A percentile compares a stretch with the other conserved stretches of the same genome.
phyloP scores from a whole-genome alignment of 768 basidiomycete genomes.

The Phanerodontia chrysosporium region DNA sequence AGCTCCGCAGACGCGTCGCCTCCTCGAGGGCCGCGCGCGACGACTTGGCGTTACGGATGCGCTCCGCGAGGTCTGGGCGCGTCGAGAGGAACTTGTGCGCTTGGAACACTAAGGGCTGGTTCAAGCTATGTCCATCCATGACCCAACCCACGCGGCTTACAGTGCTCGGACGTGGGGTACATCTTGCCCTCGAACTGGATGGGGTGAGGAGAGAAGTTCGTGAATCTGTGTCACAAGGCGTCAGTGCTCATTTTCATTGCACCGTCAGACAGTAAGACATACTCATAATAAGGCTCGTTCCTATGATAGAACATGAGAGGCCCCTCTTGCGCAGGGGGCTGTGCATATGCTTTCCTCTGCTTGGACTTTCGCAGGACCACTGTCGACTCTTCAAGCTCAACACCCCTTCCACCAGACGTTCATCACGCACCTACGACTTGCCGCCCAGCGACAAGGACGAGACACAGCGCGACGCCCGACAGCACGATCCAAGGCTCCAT shows the following conservation, averaged over 20 bases:
- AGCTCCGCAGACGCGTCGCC: constrained; percentile 59
- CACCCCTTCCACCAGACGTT: no score
- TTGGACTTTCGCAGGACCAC: no score
- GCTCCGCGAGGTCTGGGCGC: constrained; percentile 61
- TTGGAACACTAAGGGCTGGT: constrained; percentile 5
- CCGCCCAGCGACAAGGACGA: no score
- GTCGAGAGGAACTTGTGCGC: constrained; percentile 51
- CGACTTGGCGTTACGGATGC: constrained; percentile 58
- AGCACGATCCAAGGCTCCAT: no score
- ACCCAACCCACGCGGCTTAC: background rate
- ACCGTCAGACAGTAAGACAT: no score
- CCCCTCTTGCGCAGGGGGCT: background rate
- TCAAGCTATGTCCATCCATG: background rate
- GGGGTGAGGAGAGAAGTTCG: background rate
- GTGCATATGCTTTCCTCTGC: no score
- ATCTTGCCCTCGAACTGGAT: background rate
- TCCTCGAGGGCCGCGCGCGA: constrained; percentile 65
- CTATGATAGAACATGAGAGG: constrained; percentile 9
- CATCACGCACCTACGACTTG: no score
- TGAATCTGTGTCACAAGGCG: background rate
- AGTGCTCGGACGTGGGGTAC: constrained; percentile 1
- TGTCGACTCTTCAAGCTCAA: no score
- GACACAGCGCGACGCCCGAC: no score
- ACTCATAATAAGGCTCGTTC: constrained; percentile 9
- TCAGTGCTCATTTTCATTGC: no score